Conservation (phyloP, 305 asterid species). For the Rubia tinctorum region DNA sequence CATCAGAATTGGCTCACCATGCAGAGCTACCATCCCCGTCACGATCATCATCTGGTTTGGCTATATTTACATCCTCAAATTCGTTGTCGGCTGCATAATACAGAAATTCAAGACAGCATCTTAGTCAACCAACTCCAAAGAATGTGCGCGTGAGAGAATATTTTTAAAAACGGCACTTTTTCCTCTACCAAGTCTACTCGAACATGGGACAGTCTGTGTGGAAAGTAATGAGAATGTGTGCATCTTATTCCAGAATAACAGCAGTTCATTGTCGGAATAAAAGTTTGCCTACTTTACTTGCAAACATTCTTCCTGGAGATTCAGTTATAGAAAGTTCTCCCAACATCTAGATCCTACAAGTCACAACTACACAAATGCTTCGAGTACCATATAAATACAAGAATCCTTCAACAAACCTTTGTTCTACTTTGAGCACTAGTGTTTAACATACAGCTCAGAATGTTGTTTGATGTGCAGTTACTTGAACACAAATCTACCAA, state of each 20-base stretch:
- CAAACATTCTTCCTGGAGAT: not conserved
- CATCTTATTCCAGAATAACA: not conserved
- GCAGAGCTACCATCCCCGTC: constrained; percentile 51
- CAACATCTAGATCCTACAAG: too few relatives aligned
- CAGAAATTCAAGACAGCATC: constrained; percentile 2
- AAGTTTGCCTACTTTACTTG: not conserved
- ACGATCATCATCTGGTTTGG: constrained; percentile 52
- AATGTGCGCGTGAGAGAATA: not conserved
- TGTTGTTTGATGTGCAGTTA: not conserved
- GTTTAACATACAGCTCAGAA: not conserved
- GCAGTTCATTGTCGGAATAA: not conserved
- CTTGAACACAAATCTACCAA: not conserved
- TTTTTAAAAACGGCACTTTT: not conserved
- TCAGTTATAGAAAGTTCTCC: not conserved
- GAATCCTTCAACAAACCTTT: not conserved
- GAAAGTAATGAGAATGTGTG: not conserved
- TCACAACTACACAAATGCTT: too few relatives aligned
- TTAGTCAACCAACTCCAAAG: not conserved
- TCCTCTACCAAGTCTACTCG: not conserved
- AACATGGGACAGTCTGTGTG: not conserved
- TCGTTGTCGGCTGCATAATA: constrained; percentile 52
- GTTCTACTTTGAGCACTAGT: not conserved
- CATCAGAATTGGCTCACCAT: constrained; percentile 28
- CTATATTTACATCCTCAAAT: constrained; percentile 71
- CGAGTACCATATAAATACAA: not conserved